Percentiles rank a stretch among this genome's conserved stretches.
phyloP scores from a whole-genome alignment of 2,329 filamentous ascomycete genomes.

The Xylariales sp. region DNA sequence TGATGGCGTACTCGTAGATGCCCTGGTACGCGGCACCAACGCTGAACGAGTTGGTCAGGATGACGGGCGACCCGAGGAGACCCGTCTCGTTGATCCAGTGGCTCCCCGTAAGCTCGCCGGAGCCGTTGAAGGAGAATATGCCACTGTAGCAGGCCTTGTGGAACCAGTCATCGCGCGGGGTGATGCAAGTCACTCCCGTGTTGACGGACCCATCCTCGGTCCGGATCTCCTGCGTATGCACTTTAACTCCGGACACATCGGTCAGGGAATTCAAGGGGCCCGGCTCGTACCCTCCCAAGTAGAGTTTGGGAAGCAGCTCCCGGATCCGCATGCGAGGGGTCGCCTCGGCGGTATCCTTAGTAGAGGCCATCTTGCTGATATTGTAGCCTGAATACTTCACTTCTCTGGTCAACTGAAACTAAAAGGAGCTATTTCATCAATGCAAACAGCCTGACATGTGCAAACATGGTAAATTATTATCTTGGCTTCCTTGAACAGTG shows the following conservation, averaged over 20 bases:
- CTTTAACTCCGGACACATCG: conserved; percentile 44
- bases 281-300: conserved; percentile 37
- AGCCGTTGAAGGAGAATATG: conserved; percentile 61
- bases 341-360: too few relatives aligned
- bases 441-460: too few relatives aligned
- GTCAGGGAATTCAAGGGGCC: conserved; percentile 46
- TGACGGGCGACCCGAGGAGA: conserved; percentile 52
- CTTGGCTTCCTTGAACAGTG: too few relatives aligned
- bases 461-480: too few relatives aligned
- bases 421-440: too few relatives aligned
- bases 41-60: conserved; percentile 55
- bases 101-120: conserved; percentile 57
- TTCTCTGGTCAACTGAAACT: too few relatives aligned
- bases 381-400: too few relatives aligned
- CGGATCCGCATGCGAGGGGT: conserved; percentile 31
- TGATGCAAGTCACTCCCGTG: conserved; percentile 45
- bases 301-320: conserved; percentile 37
- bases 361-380: too few relatives aligned
- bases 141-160: conserved; percentile 40
- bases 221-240: conserved; percentile 39
- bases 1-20: conserved; percentile 50
- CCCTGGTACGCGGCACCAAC: conserved; percentile 57
- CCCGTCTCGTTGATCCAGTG: conserved; percentile 62
- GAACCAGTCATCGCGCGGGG: conserved; percentile 41
- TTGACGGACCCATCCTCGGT: conserved; percentile 31